Conservation (phyloP, 2,329 filamentous ascomycete genomes). For the Colletotrichum sp. region DNA sequence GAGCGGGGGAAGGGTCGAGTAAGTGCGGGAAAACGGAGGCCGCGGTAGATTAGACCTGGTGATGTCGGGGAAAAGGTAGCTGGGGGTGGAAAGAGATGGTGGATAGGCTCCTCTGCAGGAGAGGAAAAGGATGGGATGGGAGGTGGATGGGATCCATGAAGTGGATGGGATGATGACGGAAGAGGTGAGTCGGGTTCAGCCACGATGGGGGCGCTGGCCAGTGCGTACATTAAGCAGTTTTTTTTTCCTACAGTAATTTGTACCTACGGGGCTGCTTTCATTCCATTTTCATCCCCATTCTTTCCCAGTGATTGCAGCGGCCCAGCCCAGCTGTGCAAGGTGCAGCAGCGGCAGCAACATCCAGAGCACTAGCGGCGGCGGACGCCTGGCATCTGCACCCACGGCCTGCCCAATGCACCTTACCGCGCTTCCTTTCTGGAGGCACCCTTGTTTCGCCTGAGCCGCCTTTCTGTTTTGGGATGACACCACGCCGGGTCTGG, state of each 20-base stretch:
- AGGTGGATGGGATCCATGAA: neutral
- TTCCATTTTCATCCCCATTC: neutral
- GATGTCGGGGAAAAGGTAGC: conserved; percentile 1
- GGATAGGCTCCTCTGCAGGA: neutral
- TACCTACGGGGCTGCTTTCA: neutral
- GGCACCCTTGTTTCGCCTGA: conserved; percentile 11
- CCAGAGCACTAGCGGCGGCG: neutral
- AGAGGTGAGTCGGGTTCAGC: conserved; percentile 14
- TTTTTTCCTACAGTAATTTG: neutral
- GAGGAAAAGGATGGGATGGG: conserved; percentile 5
- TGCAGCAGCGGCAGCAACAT: neutral
- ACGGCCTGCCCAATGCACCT: conserved; percentile 5
- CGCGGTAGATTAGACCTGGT: neutral
- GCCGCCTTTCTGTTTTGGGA: conserved; percentile 13
- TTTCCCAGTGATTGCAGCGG: neutral
- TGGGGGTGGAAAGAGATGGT: neutral
- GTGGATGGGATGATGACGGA: conserved; percentile 21
- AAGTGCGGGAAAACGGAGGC: neutral
- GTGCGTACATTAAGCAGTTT: neutral
- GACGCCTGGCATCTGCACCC: neutral
- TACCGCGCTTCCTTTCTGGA: neutral
- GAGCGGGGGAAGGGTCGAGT: neutral
- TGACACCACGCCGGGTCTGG: neutral
- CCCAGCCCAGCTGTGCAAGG: neutral
- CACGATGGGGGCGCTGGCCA: conserved; percentile 9